phyloP scores from a whole-genome alignment of 2,329 filamentous ascomycete genomes.

The Hymenoscyphus scutula region DNA sequence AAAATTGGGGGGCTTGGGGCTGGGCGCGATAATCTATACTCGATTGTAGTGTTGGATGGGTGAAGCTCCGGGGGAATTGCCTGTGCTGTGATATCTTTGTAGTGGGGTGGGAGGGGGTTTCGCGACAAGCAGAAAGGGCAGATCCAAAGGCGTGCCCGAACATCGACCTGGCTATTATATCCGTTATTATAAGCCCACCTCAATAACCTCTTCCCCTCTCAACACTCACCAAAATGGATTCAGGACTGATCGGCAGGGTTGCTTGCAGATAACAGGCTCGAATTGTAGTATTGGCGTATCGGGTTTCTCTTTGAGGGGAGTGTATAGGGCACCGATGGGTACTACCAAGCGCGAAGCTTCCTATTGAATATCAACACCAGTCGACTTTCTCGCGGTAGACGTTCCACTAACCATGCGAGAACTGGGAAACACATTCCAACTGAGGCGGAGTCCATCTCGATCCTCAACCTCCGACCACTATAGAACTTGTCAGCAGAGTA shows the following conservation, averaged over 20 bases:
- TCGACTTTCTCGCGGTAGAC: slow-evolving; percentile 3
- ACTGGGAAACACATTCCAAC: slow-evolving; percentile 98
- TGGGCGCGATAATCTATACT: slow-evolving; percentile 77
- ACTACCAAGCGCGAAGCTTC: slow-evolving; percentile 94
- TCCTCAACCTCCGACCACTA: slow-evolving; percentile 74
- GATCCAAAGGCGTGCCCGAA: slow-evolving; percentile 81
- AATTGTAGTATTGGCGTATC: slow-evolving; percentile 89
- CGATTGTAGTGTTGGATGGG: slow-evolving; percentile 81
- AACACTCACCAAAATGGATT: slow-evolving; percentile 87
- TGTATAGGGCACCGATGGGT: slow-evolving; percentile 94
- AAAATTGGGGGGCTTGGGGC: slow-evolving; percentile 87
- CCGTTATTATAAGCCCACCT: slow-evolving; percentile 28
- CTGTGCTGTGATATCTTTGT: slow-evolving; percentile 84
- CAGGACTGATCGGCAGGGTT: slow-evolving; percentile 89
- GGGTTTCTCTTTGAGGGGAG: slow-evolving; percentile 90
- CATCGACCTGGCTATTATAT: slow-evolving; percentile 69
- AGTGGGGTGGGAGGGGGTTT: slow-evolving; percentile 79
- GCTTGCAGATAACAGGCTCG: slow-evolving; percentile 95
- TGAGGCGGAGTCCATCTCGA: slow-evolving; percentile 89
- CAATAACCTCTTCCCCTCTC: not conserved
- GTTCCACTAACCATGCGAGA: slow-evolving; percentile 79
- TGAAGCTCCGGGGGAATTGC: slow-evolving; percentile 82
- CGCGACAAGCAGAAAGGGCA: slow-evolving; percentile 84
- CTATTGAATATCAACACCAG: slow-evolving; percentile 46
- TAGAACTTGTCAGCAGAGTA: not conserved